A percentile compares a stretch with the other conserved stretches of the same genome.
Evolutionary conservation across 176 grass and related monocot species (phyloP).

Genomic region (Miscanthus lutarioriparius): DNA sequence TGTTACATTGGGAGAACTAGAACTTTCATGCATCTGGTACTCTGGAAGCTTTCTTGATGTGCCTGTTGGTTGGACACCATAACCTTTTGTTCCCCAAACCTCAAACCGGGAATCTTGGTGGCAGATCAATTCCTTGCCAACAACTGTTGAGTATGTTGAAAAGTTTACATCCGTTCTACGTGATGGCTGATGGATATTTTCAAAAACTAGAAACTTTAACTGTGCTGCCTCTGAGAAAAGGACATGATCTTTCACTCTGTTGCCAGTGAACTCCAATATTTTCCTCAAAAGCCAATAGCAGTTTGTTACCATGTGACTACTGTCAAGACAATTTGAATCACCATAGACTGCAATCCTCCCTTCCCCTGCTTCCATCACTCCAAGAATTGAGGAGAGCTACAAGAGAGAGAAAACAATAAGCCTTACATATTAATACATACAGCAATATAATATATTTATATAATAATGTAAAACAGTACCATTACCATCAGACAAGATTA

Average conservation of each 20-base stretch:
- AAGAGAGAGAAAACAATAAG: conserved; percentile 39
- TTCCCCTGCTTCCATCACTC: conserved; percentile 62
- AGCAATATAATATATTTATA: neutral
- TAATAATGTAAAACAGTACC: neutral
- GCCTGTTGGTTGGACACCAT: conserved; percentile 62
- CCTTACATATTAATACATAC: conserved; percentile 1
- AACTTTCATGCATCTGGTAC: conserved; percentile 46
- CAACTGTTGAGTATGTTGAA: conserved; percentile 72
- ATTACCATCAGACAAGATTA: neutral
- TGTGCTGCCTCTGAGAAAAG: conserved; percentile 75
- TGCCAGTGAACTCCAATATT: conserved; percentile 86
- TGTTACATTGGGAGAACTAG: conserved; percentile 40
- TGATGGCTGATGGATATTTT: conserved; percentile 48
- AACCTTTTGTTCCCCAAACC: conserved; percentile 82
- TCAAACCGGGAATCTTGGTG: conserved; percentile 81
- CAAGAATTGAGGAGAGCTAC: conserved; percentile 81
- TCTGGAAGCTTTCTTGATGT: conserved; percentile 69
- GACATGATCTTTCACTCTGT: conserved; percentile 75
- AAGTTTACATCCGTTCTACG: conserved; percentile 90
- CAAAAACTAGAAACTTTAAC: conserved; percentile 60
- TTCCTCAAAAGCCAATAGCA: conserved; percentile 94
- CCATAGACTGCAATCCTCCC: conserved; percentile 86
- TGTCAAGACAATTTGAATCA: conserved; percentile 97
- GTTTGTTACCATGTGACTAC: conserved; percentile 99
- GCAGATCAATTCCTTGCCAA: conserved; percentile 85